phyloP scores from a whole-genome alignment of 1,284 basidiomycete species.

The Polyporus tsugae region DNA sequence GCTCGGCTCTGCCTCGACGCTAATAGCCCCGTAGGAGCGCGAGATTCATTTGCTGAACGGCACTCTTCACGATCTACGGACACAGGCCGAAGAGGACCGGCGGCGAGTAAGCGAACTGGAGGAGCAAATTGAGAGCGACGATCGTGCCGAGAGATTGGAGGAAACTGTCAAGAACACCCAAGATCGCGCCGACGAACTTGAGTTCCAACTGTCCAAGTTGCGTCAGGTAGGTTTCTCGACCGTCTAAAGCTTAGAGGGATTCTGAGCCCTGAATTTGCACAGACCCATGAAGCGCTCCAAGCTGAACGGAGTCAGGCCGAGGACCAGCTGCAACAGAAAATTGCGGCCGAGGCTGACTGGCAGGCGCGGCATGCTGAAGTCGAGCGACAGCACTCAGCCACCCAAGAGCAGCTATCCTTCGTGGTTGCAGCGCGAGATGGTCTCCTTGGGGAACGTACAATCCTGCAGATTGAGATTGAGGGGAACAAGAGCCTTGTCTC shows the following conservation, averaged over 20 bases:
- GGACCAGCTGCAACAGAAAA: slow-evolving; percentile 49
- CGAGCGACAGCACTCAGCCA: slow-evolving; percentile 49
- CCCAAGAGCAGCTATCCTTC: slow-evolving; percentile 53
- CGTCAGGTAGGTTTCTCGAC: slow-evolving; percentile 63
- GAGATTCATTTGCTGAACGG: slow-evolving; percentile 69
- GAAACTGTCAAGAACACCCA: slow-evolving; percentile 77
- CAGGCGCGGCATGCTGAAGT: slow-evolving; percentile 54
- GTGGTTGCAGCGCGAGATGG: slow-evolving; percentile 55
- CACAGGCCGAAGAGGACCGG: slow-evolving; percentile 60
- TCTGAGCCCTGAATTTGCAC: slow-evolving; percentile 3
- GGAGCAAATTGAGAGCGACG: slow-evolving; percentile 83
- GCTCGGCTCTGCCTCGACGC: neutral
- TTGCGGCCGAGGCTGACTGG: slow-evolving; percentile 55
- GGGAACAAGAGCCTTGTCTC: slow-evolving; percentile 53
- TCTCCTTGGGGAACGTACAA: slow-evolving; percentile 56
- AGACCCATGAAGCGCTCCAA: slow-evolving; percentile 68
- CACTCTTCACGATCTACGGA: slow-evolving; percentile 59
- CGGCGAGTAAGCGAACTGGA: slow-evolving; percentile 73
- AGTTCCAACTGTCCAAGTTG: slow-evolving; percentile 79
- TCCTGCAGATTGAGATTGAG: slow-evolving; percentile 56
- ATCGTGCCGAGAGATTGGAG: slow-evolving; percentile 78
- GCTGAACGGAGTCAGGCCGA: slow-evolving; percentile 66
- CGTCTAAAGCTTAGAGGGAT: slow-evolving; percentile 14
- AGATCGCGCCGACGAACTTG: slow-evolving; percentile 81
- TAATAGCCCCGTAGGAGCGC: slow-evolving; percentile 60